phyloP scores from a whole-genome alignment of 2,329 filamentous ascomycete genomes.

The Fusarium denticulatum region DNA sequence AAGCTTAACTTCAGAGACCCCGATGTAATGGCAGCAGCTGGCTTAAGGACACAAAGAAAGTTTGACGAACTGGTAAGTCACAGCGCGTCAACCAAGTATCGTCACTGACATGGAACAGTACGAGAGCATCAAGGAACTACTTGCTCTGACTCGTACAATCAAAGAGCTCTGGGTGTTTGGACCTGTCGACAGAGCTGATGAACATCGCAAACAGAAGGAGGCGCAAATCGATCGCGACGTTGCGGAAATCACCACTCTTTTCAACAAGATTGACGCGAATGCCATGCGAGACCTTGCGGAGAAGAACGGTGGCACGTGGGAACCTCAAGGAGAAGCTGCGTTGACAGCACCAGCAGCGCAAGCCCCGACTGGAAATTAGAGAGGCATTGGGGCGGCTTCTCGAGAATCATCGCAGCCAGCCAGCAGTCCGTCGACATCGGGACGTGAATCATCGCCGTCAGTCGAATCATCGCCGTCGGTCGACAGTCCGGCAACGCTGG shows the following conservation, averaged over 20 bases:
- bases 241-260: constrained; percentile 47
- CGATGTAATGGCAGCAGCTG: constrained; percentile 54
- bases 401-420: not conserved
- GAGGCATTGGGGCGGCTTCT: not conserved
- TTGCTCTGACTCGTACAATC: constrained; percentile 55
- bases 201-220: constrained; percentile 49
- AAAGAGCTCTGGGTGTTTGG: constrained; percentile 60
- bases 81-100: too few species aligned
- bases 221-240: constrained; percentile 51
- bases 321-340: constrained; percentile 36
- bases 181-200: constrained; percentile 52
- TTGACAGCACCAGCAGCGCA: not conserved
- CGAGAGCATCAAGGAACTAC: constrained; percentile 56
- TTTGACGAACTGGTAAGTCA: constrained; percentile 54
- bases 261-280: constrained; percentile 49
- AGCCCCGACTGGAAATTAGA: constrained; percentile 15
- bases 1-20: constrained; percentile 53
- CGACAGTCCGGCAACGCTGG: not conserved
- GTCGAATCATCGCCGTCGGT: too few species aligned
- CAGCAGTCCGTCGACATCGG: not conserved
- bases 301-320: constrained; percentile 51
- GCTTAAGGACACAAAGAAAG: constrained; percentile 57
- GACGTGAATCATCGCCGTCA: not conserved
- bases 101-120: constrained; percentile 42
- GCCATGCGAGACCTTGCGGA: constrained; percentile 49